Conservation (phyloP, 2,329 filamentous ascomycete species). For the Fusarium bactridioides region DNA sequence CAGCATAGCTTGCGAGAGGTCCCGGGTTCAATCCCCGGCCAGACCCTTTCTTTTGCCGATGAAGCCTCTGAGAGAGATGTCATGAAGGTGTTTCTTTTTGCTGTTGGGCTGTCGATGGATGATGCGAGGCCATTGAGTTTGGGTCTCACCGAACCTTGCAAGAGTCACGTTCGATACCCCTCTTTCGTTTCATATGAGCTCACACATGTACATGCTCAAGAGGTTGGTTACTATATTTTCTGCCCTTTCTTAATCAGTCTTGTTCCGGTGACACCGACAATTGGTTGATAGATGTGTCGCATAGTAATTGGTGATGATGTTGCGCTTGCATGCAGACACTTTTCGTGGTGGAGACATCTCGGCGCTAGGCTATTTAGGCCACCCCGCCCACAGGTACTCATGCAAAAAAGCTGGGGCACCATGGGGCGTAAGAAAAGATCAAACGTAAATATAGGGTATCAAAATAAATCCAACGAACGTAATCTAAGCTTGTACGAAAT, state of each 20-base stretch:
- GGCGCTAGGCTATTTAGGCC: neutral
- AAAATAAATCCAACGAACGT: rapidly evolving
- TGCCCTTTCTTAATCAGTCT: neutral
- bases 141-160: neutral
- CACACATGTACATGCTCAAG: too few relatives aligned
- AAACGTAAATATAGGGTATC: neutral
- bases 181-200: neutral
- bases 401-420: slow-evolving; percentile 5
- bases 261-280: neutral
- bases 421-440: neutral
- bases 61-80: too few relatives aligned
- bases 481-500: too few relatives aligned
- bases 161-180: neutral
- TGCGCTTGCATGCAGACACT: neutral
- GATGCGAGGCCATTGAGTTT: neutral
- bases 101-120: neutral
- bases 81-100: neutral
- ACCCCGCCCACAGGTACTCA: neutral
- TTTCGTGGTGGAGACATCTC: neutral
- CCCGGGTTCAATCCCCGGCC: slow-evolving; percentile 58
- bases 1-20: slow-evolving; percentile 53
- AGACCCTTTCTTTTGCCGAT: slow-evolving; percentile 39
- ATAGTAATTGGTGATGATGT: neutral
- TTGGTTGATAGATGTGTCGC: neutral
- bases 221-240: neutral